A percentile compares a stretch with the other conserved stretches of the same genome.
Conservation (phyloP, 345 rosid genomes). For the Excoecaria cochinchinensis region DNA sequence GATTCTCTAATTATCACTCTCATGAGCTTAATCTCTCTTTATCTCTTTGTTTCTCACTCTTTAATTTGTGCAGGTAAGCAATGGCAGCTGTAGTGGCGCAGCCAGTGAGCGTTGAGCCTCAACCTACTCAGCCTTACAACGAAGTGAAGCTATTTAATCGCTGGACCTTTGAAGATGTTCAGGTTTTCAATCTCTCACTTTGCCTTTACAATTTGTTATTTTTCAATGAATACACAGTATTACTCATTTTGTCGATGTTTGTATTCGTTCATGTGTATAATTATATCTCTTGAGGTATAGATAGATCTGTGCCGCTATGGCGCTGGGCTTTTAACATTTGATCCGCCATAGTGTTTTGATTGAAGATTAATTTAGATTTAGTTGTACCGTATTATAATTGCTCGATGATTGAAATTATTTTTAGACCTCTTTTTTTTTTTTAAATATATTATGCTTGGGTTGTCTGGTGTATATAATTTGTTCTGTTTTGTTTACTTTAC, state of each 20-base stretch:
- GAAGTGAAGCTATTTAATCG: slow-evolving; percentile 85
- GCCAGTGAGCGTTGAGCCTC: background rate
- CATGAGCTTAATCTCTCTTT: background rate
- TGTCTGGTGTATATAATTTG: no score
- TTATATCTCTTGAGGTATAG: background rate
- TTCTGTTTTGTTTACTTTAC: no score
- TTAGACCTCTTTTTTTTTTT: no score
- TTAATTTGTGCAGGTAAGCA: slow-evolving; percentile 4
- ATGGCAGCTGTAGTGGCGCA: slow-evolving; percentile 6
- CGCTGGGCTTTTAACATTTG: no score
- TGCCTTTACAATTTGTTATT: background rate
- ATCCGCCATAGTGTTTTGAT: no score
- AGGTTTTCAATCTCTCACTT: slow-evolving; percentile 34
- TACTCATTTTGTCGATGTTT: background rate
- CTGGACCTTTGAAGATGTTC: slow-evolving; percentile 76
- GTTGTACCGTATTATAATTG: no score
- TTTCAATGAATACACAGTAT: background rate
- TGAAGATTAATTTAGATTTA: no score
- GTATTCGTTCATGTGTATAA: background rate
- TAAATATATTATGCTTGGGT: no score
- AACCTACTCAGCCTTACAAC: slow-evolving; percentile 2
- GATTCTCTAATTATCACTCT: no score
- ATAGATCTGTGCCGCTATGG: background rate
- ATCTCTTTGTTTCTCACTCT: background rate
- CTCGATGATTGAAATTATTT: no score